These are phyloP conservation scores for Schoenoplectus tabernaemontani DNA, from an alignment of 202 grass and related monocot species.

Conservation along the genomic window DNA sequence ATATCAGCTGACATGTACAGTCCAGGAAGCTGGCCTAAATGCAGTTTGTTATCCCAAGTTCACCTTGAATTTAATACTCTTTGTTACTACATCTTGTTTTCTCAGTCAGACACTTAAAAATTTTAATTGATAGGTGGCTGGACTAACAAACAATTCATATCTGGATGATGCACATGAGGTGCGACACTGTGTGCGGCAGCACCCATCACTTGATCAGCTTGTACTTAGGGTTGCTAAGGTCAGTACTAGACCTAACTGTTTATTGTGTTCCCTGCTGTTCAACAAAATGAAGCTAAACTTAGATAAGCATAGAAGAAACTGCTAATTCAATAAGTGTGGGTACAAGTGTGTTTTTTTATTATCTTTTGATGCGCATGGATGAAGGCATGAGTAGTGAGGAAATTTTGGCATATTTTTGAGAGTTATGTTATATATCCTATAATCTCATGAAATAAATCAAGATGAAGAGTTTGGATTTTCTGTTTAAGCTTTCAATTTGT, in stretches of 20 bases:
- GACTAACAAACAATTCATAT: constrained; percentile 93
- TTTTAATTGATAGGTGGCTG: constrained; percentile 50
- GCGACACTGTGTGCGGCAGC: constrained; percentile 63
- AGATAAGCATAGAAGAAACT: not conserved
- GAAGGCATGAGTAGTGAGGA: not conserved
- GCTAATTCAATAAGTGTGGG: not conserved
- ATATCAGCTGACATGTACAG: not conserved
- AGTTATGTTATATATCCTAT: too few species aligned
- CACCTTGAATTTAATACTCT: not conserved
- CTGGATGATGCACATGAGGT: constrained; percentile 55
- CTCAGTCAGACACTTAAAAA: not conserved
- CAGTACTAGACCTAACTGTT: not conserved
- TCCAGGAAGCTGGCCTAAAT: not conserved
- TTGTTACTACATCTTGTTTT: not conserved
- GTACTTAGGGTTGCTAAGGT: constrained; percentile 92
- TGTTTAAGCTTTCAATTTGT: not conserved
- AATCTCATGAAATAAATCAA: too few species aligned
- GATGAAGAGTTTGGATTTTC: not conserved
- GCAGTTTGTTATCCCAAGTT: not conserved
- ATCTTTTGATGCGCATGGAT: not conserved
- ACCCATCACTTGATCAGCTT: constrained; percentile 61
- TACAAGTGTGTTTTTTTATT: not conserved
- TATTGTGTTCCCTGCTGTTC: not conserved
- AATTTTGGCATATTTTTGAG: not conserved
- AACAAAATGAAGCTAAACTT: not conserved